Conservation (phyloP, 2,329 filamentous ascomycete genomes). For the Myotisia sp. region DNA sequence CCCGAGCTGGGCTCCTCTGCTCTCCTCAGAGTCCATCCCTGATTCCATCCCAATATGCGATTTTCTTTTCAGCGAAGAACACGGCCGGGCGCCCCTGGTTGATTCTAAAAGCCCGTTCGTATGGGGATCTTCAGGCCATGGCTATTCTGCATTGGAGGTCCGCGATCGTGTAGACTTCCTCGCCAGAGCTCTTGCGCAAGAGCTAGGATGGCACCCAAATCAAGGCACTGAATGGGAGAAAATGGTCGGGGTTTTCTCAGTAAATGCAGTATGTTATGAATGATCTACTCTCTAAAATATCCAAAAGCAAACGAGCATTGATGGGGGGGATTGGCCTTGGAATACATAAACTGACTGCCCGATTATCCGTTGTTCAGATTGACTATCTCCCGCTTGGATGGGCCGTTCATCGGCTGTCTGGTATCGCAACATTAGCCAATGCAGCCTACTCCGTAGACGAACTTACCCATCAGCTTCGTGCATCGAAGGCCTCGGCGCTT, state of each 20-base stretch:
- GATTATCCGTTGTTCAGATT: constrained; percentile 32
- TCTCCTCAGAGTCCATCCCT: constrained; percentile 39
- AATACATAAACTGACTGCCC: too few relatives aligned
- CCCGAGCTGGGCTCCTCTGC: constrained; percentile 21
- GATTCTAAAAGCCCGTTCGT: constrained; percentile 54
- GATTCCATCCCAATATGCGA: constrained; percentile 56
- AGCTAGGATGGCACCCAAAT: constrained; percentile 49
- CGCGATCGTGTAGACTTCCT: constrained; percentile 46
- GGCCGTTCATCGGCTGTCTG: constrained; percentile 55
- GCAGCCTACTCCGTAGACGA: constrained; percentile 51
- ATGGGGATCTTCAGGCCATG: constrained; percentile 52
- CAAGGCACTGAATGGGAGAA: constrained; percentile 57
- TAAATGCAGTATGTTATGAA: constrained; percentile 49
- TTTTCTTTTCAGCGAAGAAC: constrained; percentile 55
- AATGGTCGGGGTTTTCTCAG: constrained; percentile 52
- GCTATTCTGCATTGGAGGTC: constrained; percentile 44
- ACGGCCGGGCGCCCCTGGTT: constrained; percentile 47
- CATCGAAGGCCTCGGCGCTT: constrained; percentile 49
- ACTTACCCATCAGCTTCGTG: constrained; percentile 51
- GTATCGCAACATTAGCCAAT: constrained; percentile 53
- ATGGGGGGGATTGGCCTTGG: background rate
- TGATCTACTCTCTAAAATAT: background rate
- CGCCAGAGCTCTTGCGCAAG: constrained; percentile 47
- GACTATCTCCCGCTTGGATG: constrained; percentile 54
- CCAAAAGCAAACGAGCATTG: background rate